phyloP scores from a whole-genome alignment of 78 protist species.

The Dictyostelium firmibasis region DNA sequence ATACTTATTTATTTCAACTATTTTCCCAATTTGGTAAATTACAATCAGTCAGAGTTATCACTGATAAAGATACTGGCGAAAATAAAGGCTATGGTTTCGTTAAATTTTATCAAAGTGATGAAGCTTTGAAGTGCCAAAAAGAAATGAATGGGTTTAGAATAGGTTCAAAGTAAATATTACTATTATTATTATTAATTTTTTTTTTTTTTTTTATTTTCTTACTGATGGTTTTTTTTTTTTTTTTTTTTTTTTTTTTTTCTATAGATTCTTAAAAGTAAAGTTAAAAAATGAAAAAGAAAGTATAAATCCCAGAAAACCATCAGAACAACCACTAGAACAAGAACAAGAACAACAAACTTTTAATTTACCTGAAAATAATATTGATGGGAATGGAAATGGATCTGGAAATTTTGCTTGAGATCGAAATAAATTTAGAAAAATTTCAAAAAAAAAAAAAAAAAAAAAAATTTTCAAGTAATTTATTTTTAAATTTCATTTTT shows the following conservation, averaged over 20 bases:
- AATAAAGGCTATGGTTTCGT: constrained; percentile 77
- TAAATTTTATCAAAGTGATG: constrained; percentile 38
- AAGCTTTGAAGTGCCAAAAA: constrained; percentile 35
- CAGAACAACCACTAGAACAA: background rate
- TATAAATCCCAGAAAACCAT: background rate
- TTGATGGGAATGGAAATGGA: background rate
- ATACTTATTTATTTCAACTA: constrained; percentile 12
- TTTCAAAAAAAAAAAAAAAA: background rate
- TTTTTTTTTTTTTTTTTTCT: no score
- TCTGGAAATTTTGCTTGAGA: background rate
- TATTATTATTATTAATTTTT: background rate
- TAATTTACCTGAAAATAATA: background rate
- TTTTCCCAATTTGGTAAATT: constrained; percentile 58
- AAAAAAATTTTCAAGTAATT: no score
- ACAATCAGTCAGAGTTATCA: constrained; percentile 54
- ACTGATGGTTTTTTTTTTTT: no score
- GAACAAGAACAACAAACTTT: background rate
- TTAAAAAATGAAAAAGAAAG: background rate
- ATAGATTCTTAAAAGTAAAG: background rate
- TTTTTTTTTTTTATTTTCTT: background rate
- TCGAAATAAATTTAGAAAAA: background rate
- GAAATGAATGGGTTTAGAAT: constrained; percentile 72
- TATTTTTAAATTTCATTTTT: background rate
- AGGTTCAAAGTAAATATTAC: constrained; percentile 37
- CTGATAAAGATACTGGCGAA: constrained; percentile 68